phyloP scores from a whole-genome alignment of 805 yeast species.

The Myxozyma geophila region DNA sequence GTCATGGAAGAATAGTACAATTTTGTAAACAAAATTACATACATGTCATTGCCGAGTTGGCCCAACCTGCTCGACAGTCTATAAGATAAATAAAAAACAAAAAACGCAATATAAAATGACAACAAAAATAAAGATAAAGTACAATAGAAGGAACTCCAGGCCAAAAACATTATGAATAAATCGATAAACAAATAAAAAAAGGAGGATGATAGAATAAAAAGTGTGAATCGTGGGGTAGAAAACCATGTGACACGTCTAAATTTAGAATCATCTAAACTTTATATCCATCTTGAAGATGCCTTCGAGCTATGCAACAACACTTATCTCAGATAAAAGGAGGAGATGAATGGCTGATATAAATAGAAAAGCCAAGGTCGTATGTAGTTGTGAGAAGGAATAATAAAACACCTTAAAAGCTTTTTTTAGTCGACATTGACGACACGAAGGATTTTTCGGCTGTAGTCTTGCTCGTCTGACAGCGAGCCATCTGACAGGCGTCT shows the following conservation, averaged over 20 bases:
- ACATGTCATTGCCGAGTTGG: neutral
- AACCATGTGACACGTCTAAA: neutral
- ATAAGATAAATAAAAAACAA: neutral
- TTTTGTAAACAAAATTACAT: neutral
- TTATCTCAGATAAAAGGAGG: neutral
- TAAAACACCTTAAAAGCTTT: neutral
- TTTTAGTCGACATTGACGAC: slow-evolving; percentile 81
- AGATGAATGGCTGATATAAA: too few species aligned
- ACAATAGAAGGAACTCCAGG: neutral
- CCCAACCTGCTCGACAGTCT: neutral
- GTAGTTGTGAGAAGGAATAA: neutral
- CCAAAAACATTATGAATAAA: neutral
- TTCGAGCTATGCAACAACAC: too few species aligned
- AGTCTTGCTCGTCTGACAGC: slow-evolving; percentile 83
- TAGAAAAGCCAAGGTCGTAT: too few species aligned
- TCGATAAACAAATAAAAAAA: neutral
- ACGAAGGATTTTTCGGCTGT: slow-evolving; percentile 75
- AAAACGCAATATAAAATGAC: neutral
- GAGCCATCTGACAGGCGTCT: slow-evolving; percentile 81
- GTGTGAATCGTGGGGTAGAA: neutral
- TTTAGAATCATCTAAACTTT: neutral
- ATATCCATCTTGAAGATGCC: neutral
- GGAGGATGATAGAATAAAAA: neutral
- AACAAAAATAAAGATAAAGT: neutral
- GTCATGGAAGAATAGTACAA: neutral